Evolutionary conservation across 208 protist genomes (phyloP).

Genomic region (Trypanosoma cruzi): DNA sequence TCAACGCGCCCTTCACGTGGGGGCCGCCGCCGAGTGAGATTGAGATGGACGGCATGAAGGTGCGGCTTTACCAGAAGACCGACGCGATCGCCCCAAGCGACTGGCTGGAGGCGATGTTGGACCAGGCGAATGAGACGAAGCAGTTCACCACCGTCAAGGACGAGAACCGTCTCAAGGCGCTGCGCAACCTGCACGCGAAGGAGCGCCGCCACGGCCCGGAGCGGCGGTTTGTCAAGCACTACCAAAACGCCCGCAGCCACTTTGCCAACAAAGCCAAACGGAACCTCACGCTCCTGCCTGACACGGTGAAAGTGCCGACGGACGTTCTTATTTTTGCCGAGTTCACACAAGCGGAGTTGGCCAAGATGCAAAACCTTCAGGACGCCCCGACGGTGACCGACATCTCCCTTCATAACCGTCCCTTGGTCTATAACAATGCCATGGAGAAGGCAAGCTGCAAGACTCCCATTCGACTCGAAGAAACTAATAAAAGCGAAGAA

Average conservation of each 20-base stretch:
- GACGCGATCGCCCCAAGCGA: constrained; percentile 51
- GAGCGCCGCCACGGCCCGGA: constrained; percentile 22
- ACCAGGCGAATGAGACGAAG: constrained; percentile 34
- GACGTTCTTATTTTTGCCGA: constrained; percentile 29
- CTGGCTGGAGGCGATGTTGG: constrained; percentile 42
- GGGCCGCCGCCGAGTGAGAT: constrained; percentile 81
- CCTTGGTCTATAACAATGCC: constrained; percentile 60
- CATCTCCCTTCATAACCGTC: constrained; percentile 54
- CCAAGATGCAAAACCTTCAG: constrained; percentile 34
- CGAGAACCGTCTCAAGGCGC: constrained; percentile 65
- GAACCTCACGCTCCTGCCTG: constrained; percentile 41
- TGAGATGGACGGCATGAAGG: constrained; percentile 51
- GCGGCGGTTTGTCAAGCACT: constrained; percentile 26
- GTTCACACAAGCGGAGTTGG: constrained; percentile 39
- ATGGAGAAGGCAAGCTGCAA: constrained; percentile 56
- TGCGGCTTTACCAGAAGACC: constrained; percentile 71
- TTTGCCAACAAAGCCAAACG: constrained; percentile 29
- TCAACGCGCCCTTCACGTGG: constrained; percentile 76
- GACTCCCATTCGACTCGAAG: constrained; percentile 44
- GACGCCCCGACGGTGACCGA: constrained; percentile 40
- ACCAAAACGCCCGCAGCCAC: constrained; percentile 21
- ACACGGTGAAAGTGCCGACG: constrained; percentile 47
- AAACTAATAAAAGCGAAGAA: constrained; percentile 24
- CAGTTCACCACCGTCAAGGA: constrained; percentile 71
- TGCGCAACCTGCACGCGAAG: constrained; percentile 58